A percentile compares a stretch with the other conserved stretches of the same genome.
These are phyloP conservation scores for Dentipellis fragilis DNA, from an alignment of 768 basidiomycete species.

Conservation along the genomic window DNA sequence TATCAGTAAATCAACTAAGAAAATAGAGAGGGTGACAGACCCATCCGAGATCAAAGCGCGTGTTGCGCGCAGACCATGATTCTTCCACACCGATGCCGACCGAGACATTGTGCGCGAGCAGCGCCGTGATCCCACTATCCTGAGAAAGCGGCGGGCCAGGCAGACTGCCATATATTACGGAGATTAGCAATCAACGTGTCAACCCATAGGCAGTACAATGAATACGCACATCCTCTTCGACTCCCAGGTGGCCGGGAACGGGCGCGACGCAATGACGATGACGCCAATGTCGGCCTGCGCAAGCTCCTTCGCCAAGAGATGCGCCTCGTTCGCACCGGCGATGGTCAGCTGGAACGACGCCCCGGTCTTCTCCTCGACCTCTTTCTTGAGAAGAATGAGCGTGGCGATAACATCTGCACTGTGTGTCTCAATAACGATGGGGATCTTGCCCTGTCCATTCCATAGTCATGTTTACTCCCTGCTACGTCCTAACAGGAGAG, in stretches of 20 bases:
- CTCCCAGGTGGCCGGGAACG: conserved; percentile 72
- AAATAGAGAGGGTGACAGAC: conserved; percentile 29
- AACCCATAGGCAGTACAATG: neutral
- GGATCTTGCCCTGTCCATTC: conserved; percentile 36
- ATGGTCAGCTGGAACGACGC: conserved; percentile 38
- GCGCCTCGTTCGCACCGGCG: conserved; percentile 54
- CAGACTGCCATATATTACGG: conserved; percentile 27
- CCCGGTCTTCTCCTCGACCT: conserved; percentile 38
- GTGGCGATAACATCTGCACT: conserved; percentile 65
- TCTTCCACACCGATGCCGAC: conserved; percentile 60
- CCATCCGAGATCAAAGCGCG: conserved; percentile 78
- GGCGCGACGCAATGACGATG: conserved; percentile 52
- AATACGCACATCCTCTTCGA: conserved; percentile 44
- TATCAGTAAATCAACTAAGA: neutral
- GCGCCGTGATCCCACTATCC: conserved; percentile 45
- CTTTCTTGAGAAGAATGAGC: conserved; percentile 52
- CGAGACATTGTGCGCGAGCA: conserved; percentile 60
- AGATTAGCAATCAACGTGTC: neutral
- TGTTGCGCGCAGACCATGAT: conserved; percentile 65
- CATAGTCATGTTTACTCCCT: neutral
- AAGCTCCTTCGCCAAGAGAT: conserved; percentile 64
- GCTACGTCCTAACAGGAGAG: neutral
- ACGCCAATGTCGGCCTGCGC: conserved; percentile 61
- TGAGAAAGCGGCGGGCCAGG: conserved; percentile 69
- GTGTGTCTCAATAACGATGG: conserved; percentile 51